Conservation (phyloP, 2,329 filamentous ascomycete species). For the Phaeophleospora eucalypticola region DNA sequence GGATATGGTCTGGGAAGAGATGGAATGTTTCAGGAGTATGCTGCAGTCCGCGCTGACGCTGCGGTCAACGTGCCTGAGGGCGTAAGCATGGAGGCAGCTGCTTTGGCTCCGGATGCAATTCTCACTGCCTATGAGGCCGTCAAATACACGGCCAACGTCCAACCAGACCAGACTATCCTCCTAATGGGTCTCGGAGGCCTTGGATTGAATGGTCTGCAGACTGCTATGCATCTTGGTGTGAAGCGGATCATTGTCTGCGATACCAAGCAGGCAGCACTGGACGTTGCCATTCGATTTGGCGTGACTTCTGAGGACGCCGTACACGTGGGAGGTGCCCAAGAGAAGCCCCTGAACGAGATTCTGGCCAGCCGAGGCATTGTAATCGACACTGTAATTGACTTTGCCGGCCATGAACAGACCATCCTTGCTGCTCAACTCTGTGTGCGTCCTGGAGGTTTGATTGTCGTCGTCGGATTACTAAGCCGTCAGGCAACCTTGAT, state of each 20-base stretch:
- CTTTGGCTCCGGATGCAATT: constrained; percentile 42
- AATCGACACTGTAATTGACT: constrained; percentile 24
- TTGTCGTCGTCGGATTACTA: constrained; percentile 23
- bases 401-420: constrained; percentile 22
- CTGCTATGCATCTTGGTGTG: constrained; percentile 48
- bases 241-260: constrained; percentile 37
- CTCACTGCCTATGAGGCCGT: constrained; percentile 42
- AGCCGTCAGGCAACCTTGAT: constrained; percentile 16
- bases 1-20: constrained; percentile 45
- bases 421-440: constrained; percentile 19
- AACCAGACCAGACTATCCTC: constrained; percentile 35
- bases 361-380: constrained; percentile 16
- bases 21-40: constrained; percentile 43
- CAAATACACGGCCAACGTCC: constrained; percentile 36
- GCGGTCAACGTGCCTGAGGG: constrained; percentile 24
- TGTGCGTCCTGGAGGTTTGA: constrained; percentile 17
- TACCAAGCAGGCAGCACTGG: constrained; percentile 29
- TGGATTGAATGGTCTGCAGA: constrained; percentile 41
- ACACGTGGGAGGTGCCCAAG: constrained; percentile 4
- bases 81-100: constrained; percentile 25
- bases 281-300: constrained; percentile 32
- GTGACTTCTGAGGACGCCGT: constrained; percentile 31
- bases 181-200: constrained; percentile 41
- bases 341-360: constrained; percentile 13
- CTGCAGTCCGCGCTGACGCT: constrained; percentile 27